Percentiles rank a stretch among this genome's conserved stretches.
Conservation (phyloP, 2,329 filamentous ascomycete genomes). For the Fusarium globosum region DNA sequence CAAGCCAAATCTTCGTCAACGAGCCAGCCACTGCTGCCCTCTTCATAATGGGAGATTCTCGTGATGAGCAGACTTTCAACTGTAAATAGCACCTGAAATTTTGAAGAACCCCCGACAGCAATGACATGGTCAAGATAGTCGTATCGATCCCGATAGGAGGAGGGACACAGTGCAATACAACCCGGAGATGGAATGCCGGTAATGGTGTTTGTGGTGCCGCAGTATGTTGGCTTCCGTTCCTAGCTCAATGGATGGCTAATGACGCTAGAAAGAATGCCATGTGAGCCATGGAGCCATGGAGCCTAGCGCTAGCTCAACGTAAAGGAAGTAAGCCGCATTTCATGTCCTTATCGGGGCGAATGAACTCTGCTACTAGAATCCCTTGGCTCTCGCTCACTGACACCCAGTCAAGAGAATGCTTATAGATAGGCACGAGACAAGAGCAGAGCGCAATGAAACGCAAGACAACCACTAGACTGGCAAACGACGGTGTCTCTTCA, state of each 20-base stretch:
- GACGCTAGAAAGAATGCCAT: conserved; percentile 37
- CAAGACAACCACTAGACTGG: background rate
- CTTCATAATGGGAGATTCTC: background rate
- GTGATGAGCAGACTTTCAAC: background rate
- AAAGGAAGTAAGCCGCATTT: conserved; percentile 13
- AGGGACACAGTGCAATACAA: background rate
- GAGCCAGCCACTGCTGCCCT: background rate
- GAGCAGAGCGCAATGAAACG: background rate
- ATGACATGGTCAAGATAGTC: background rate
- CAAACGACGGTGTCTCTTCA: conserved; percentile 28
- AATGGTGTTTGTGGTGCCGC: conserved; percentile 13
- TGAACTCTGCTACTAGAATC: conserved; percentile 2
- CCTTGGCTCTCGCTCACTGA: conserved; percentile 4
- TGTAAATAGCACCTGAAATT: background rate
- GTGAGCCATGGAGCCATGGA: conserved; percentile 23
- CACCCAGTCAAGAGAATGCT: background rate
- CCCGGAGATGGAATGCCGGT: conserved; percentile 30
- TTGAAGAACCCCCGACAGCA: background rate
- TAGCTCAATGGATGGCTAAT: conserved; percentile 20
- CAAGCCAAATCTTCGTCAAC: conserved; percentile 18
- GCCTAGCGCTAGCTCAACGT: background rate
- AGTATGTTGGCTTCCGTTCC: conserved; percentile 25
- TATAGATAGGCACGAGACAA: conserved; percentile 9
- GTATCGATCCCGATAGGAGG: background rate
- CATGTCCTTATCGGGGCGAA: conserved; percentile 31